phyloP scores from a whole-genome alignment of 768 basidiomycete genomes.

The Pulveroboletus sp. region DNA sequence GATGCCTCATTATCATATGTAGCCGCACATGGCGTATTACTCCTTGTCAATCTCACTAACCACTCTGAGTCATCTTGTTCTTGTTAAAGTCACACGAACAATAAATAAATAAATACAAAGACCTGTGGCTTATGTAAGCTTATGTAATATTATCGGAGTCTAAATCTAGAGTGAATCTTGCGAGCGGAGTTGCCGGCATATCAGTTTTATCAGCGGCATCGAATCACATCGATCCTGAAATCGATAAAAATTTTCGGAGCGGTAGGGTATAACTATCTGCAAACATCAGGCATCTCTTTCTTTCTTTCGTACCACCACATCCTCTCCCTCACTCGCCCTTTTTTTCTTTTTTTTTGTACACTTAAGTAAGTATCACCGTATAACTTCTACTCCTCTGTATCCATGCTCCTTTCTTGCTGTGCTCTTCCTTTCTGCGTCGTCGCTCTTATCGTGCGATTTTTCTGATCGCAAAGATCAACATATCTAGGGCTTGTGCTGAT shows the following conservation, averaged over 20 bases:
- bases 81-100: no score
- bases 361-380: slow-evolving; percentile 39
- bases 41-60: slow-evolving; percentile 7
- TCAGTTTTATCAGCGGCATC: slow-evolving; percentile 45
- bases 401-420: slow-evolving; percentile 23
- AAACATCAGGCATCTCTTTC: slow-evolving; percentile 40
- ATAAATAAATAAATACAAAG: no score
- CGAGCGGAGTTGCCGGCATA: slow-evolving; percentile 43
- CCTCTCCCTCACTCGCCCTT: slow-evolving; percentile 29
- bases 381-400: slow-evolving; percentile 2
- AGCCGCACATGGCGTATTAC: slow-evolving; percentile 9
- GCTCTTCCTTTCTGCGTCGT: slow-evolving; percentile 16
- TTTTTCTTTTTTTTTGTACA: slow-evolving; percentile 39
- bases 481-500: slow-evolving; percentile 13
- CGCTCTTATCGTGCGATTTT: slow-evolving; percentile 7
- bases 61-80: no score
- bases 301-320: slow-evolving; percentile 36
- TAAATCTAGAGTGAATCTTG: slow-evolving; percentile 17
- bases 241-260: slow-evolving; percentile 63
- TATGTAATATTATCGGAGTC: slow-evolving; percentile 6
- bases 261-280: slow-evolving; percentile 58
- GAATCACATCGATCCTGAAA: slow-evolving; percentile 60
- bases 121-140: no score
- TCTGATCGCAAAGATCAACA: slow-evolving; percentile 25
- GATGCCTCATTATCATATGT: slow-evolving; percentile 9